phyloP scores from a whole-genome alignment of 1,284 basidiomycete species.

The Trichosporon ovoides region DNA sequence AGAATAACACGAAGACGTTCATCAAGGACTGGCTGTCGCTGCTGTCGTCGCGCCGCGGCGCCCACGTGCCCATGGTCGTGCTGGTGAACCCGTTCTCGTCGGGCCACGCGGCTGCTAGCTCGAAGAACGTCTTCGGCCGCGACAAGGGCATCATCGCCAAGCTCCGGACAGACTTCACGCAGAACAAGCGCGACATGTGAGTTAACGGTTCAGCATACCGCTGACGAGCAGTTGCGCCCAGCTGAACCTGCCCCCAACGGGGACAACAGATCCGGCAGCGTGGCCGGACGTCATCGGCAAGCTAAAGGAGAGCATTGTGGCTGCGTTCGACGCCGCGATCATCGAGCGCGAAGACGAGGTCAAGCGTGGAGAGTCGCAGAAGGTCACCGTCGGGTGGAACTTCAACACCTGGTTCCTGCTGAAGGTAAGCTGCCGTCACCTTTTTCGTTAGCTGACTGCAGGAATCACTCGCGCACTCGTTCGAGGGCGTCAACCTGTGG shows the following conservation, averaged over 20 bases:
- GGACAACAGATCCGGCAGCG: slow-evolving; percentile 59
- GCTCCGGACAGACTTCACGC: slow-evolving; percentile 86
- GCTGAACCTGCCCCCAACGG: slow-evolving; percentile 49
- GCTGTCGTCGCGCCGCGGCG: slow-evolving; percentile 62
- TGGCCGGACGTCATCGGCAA: slow-evolving; percentile 87
- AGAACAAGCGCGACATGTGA: slow-evolving; percentile 79
- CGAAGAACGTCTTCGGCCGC: slow-evolving; percentile 49
- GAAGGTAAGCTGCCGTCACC: slow-evolving; percentile 58
- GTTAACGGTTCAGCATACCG: slow-evolving; percentile 15
- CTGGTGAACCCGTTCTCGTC: slow-evolving; percentile 58
- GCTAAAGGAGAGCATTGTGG: slow-evolving; percentile 79
- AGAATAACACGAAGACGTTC: slow-evolving; percentile 68
- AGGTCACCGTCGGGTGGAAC: slow-evolving; percentile 89
- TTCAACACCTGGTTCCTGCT: slow-evolving; percentile 93
- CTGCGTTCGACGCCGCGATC: slow-evolving; percentile 74
- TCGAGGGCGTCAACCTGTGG: slow-evolving; percentile 79
- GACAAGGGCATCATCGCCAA: slow-evolving; percentile 70
- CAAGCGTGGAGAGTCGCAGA: slow-evolving; percentile 74
- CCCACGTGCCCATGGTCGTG: slow-evolving; percentile 81
- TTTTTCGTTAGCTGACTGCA: slow-evolving; percentile 43
- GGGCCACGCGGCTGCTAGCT: slow-evolving; percentile 53
- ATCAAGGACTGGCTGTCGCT: slow-evolving; percentile 83
- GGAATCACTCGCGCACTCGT: slow-evolving; percentile 90
- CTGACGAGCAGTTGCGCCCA: slow-evolving; percentile 63
- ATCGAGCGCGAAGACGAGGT: slow-evolving; percentile 80